Percentiles rank a stretch among this genome's conserved stretches.
Evolutionary conservation across 371 early-diverging fungal genomes (phyloP).

Genomic region (Rhizopus stolonifer): DNA sequence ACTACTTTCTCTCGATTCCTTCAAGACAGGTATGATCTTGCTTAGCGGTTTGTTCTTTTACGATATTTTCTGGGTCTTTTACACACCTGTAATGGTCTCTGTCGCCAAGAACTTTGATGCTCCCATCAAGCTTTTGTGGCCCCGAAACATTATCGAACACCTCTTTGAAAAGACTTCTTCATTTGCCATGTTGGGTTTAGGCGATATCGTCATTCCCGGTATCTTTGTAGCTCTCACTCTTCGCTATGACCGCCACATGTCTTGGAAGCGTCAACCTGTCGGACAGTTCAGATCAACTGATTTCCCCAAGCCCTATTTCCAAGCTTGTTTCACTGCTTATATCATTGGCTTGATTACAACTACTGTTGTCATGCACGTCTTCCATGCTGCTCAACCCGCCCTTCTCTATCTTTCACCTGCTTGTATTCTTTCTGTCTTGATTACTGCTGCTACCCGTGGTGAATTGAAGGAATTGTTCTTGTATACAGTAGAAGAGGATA

Average conservation of each 20-base stretch:
- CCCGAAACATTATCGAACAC: slow-evolving; percentile 67
- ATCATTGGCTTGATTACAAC: slow-evolving; percentile 85
- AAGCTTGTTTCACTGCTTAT: slow-evolving; percentile 78
- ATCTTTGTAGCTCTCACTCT: slow-evolving; percentile 92
- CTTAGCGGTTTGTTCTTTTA: slow-evolving; percentile 92
- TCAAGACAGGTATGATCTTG: slow-evolving; percentile 93
- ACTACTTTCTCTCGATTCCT: slow-evolving; percentile 88
- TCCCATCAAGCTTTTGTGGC: slow-evolving; percentile 95
- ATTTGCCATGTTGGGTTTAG: slow-evolving; percentile 96
- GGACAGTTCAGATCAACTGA: slow-evolving; percentile 55
- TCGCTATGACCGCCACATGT: slow-evolving; percentile 80
- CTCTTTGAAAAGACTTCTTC: slow-evolving; percentile 38
- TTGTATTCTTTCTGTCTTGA: slow-evolving; percentile 83
- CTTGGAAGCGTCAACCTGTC: slow-evolving; percentile 49
- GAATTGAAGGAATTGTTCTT: slow-evolving; percentile 81
- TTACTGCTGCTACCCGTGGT: slow-evolving; percentile 80
- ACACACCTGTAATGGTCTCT: slow-evolving; percentile 97
- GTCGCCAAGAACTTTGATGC: slow-evolving; percentile 97
- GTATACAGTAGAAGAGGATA: slow-evolving; percentile 69
- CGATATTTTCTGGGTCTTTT: slow-evolving; percentile 99
- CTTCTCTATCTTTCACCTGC: slow-evolving; percentile 95
- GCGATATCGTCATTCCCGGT: slow-evolving; percentile 98
- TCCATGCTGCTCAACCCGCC: slow-evolving; percentile 97
- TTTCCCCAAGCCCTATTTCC: slow-evolving; percentile 90
- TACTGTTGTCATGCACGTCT: slow-evolving; percentile 92